Base-by-base conservation (phyloP, 306 rosid genomes). In the Heteromeles arbutifolia region DNA sequence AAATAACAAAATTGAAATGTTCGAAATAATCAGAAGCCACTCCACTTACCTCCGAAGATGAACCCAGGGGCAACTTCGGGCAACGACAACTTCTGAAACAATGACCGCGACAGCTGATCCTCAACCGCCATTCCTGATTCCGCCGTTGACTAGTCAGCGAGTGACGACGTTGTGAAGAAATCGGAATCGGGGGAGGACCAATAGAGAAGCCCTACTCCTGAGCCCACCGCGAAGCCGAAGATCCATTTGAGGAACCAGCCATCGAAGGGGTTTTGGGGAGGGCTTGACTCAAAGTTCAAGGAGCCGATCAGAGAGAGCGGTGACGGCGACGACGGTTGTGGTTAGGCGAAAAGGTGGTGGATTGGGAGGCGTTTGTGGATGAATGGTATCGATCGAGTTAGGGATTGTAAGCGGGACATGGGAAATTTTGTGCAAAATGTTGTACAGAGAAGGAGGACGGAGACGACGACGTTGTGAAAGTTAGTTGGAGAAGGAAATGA, bases 201-300 rank as follows among this genome's bases (percentile, higher is more conserved):
- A 63, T 28, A 87, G 0, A 92, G 83, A 65, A 90, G 44, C 79
- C 94, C 97, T 8, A 90, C 57, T 43, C 86, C 82, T 1, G 97
- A 77, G 34, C 87, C 90, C 0, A 72, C 76, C 0, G 69, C 39
- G 43, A 90, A 68, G 24, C 84, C 84, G 17, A 86, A 80, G 65
- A 86, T 3, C 86, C 83, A 82, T 75, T 84, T 87, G 14, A 77
- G 77, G 48, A 69, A 74, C 53, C 76, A 74, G 4, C 79, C 81
- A 31, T 14, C 64, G 14, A 45, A 37, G 12, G 72, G 69, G 70
- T 29, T 80, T 44, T 18, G 28, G n/a, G 4, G 73, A 52, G 50
- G 78, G 32, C 72, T 58, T 7, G 25, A 59, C 66, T 64, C 70
- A 15, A 64, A 37, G 48, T 32, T 62, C 2, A 71, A 67, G 72